Evolutionary conservation across 2,329 filamentous ascomycete genomes (phyloP), one percentile per base, ranked within the genome.

Genomic region (Sporothrix brunneoviolacea): DNA sequence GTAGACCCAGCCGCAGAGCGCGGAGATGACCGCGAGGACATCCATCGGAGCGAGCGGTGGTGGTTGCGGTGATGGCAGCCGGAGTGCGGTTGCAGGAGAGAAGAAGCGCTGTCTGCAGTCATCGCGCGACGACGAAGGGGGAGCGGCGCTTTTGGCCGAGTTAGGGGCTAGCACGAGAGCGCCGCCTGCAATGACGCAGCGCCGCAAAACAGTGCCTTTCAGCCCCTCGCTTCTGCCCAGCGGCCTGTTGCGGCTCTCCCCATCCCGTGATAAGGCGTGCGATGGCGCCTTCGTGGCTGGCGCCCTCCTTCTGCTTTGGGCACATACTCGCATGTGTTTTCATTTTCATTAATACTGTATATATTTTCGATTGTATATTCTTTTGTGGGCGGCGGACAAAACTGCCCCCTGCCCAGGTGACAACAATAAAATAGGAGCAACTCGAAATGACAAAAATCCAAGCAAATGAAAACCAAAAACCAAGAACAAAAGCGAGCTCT

Each of bases 1-100:
- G 68, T 91, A 91, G 62, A 84, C 69, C 85, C 86, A 90, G 66
- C 86, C 86, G 59, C 87, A 79, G 28, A 85, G 62, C 62, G 72
- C 76, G 45, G 77, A 82, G 16, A 80, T 48, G 51, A 73, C 59
- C 27, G 64, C 58, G 52, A 82, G 72, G 56, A 79, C 21, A 19
- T 50, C 51, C 58, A 60, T 60, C 19, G 27, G 9, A n/a, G 12
- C n/a, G n/a, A n/a, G 32, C 13, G 24, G 6, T n/a, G 35, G 33
- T 30, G 36, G 30, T 48, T 9, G 45, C 36, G 32, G 19, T 13
- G 19, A 15, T 18, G 36, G 10, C 24, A 28, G 24, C n/a, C n/a
- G n/a, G n/a, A n/a, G n/a, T n/a, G n/a, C n/a, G n/a, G n/a, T n/a
- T n/a, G n/a, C n/a, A n/a, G n/a, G n/a, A n/a, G n/a, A n/a, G n/a